phyloP scores from a whole-genome alignment of 2,329 filamentous ascomycete genomes.

The Zalaria sp. region DNA sequence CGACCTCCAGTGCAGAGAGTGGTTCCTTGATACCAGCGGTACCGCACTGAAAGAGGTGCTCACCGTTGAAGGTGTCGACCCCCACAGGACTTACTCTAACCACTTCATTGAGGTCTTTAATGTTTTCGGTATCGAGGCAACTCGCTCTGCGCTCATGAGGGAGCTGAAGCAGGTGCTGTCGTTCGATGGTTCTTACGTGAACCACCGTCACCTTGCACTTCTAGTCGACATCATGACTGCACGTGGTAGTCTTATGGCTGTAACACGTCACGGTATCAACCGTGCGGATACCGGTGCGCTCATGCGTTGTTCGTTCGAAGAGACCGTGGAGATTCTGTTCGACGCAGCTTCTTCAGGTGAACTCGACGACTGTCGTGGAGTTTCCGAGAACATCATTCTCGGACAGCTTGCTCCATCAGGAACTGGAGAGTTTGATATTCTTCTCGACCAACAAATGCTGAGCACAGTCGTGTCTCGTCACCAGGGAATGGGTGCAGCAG shows the following conservation, averaged over 20 bases:
- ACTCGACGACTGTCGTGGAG: constrained; percentile 92
- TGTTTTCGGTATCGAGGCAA: constrained; percentile 92
- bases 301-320: constrained; percentile 99
- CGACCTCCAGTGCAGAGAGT: constrained; percentile 68
- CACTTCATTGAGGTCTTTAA: constrained; percentile 90
- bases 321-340: constrained; percentile 94
- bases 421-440: constrained; percentile 88
- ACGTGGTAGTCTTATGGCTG: constrained; percentile 82
- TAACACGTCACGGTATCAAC: constrained; percentile 97
- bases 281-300: constrained; percentile 92
- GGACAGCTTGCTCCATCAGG: constrained; percentile 95
- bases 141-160: constrained; percentile 69
- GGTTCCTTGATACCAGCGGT: constrained; percentile 91
- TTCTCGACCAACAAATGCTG: constrained; percentile 88
- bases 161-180: constrained; percentile 88
- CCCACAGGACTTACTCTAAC: constrained; percentile 79
- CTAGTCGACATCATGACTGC: constrained; percentile 97
- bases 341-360: constrained; percentile 92
- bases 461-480: constrained; percentile 77
- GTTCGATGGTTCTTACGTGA: constrained; percentile 98
- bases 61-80: constrained; percentile 75
- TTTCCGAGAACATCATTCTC: constrained; percentile 97
- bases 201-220: constrained; percentile 90
- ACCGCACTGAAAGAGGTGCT: constrained; percentile 76
- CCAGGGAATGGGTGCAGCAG: constrained; percentile 40